Percentiles rank a stretch among this genome's conserved stretches.
Evolutionary conservation across 768 basidiomycete species (phyloP).

Genomic region (Leccinum arenicola): DNA sequence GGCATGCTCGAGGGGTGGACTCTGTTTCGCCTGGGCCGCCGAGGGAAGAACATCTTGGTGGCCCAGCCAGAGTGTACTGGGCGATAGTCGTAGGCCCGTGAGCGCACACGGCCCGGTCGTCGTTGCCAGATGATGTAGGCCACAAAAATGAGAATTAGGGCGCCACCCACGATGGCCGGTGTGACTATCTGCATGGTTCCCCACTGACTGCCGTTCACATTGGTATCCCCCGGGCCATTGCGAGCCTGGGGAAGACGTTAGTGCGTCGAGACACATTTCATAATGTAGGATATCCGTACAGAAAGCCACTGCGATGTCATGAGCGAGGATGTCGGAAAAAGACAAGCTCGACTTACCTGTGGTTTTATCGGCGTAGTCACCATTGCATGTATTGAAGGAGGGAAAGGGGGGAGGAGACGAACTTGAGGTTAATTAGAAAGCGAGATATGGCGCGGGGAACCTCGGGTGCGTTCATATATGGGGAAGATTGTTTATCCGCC

Average conservation of each 20-base stretch:
- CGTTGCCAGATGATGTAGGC: conserved; percentile 26
- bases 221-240: not conserved
- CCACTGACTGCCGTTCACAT: conserved; percentile 15
- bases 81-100: conserved; percentile 10
- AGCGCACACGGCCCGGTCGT: conserved; percentile 3
- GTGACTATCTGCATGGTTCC: conserved; percentile 31
- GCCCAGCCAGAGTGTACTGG: conserved; percentile 14
- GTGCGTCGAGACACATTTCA: not conserved
- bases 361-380: conserved; percentile 7
- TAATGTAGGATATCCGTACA: conserved; percentile 13
- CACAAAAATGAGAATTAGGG: conserved; percentile 23
- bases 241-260: conserved; percentile 16
- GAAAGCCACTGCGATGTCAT: conserved; percentile 17
- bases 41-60: conserved; percentile 13
- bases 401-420: not conserved
- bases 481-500: conserved; percentile 14
- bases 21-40: conserved; percentile 11
- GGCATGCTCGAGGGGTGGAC: conserved; percentile 12
- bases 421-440: not conserved
- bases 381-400: conserved; percentile 20
- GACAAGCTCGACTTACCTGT: conserved; percentile 10
- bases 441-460: conserved; percentile 18
- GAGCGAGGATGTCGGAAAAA: not conserved
- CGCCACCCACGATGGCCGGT: conserved; percentile 34
- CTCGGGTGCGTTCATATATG: conserved; percentile 16